Percentiles rank a stretch among this genome's conserved stretches.
Evolutionary conservation across 257 asterid species (phyloP).

Genomic region (Forsythia viridissima): DNA sequence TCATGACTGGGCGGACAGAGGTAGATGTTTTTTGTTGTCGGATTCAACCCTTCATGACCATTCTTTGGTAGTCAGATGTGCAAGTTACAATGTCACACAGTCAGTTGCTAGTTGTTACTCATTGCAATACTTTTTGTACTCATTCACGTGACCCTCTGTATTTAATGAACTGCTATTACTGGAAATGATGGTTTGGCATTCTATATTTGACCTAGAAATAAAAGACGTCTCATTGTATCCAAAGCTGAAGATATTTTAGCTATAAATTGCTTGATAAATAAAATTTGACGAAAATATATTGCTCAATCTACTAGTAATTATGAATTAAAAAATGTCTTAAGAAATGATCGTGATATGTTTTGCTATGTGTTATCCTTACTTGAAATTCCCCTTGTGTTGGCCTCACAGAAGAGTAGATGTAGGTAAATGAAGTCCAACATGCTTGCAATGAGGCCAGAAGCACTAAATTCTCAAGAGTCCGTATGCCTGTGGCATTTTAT

Average conservation of each 20-base stretch:
- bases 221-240: neutral
- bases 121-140: neutral
- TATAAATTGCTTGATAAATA: neutral
- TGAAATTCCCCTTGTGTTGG: neutral
- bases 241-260: neutral
- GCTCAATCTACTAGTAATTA: neutral
- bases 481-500: neutral
- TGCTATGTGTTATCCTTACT: neutral
- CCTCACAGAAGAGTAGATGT: neutral
- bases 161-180: neutral
- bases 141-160: neutral
- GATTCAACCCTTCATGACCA: neutral
- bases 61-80: neutral
- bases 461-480: neutral
- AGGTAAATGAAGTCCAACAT: neutral
- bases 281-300: neutral
- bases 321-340: neutral
- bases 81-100: neutral
- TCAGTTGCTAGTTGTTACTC: neutral
- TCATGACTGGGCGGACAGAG: constrained; percentile 95
- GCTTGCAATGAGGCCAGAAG: neutral
- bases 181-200: neutral
- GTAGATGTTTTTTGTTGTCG: constrained; percentile 29
- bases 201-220: neutral
- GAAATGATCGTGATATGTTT: neutral